These are phyloP conservation scores for Saururus chinensis DNA, from an alignment of 164 flowering plant genomes.

Conservation along the genomic window DNA sequence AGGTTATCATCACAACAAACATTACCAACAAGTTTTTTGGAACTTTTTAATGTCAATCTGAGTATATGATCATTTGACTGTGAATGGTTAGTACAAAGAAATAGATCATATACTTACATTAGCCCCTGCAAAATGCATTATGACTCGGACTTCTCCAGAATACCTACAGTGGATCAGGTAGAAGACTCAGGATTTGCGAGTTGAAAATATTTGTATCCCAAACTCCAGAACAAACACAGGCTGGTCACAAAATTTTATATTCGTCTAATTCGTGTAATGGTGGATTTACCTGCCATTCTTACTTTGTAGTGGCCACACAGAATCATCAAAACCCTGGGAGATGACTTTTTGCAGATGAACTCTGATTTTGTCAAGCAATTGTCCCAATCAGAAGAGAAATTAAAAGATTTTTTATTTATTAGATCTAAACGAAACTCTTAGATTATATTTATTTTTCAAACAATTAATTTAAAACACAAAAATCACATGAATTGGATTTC, in stretches of 20 bases:
- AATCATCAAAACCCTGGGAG: conserved; percentile 67
- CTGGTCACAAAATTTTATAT: background rate
- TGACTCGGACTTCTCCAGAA: conserved; percentile 76
- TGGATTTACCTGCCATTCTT: conserved; percentile 52
- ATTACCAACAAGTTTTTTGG: background rate
- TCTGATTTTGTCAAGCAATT: conserved; percentile 22
- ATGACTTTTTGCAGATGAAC: conserved; percentile 70
- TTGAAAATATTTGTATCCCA: too few relatives aligned
- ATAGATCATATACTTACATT: conserved; percentile 27
- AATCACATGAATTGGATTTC: too few relatives aligned
- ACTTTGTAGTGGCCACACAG: conserved; percentile 56
- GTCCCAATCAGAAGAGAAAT: background rate
- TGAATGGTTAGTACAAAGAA: too few relatives aligned
- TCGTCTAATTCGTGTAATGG: background rate
- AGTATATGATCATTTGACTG: background rate
- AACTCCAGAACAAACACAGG: background rate
- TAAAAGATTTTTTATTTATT: too few relatives aligned
- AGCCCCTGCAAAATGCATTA: conserved; percentile 55
- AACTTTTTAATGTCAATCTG: background rate
- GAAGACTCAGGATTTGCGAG: background rate
- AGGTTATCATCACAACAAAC: conserved; percentile 6
- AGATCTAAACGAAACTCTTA: too few relatives aligned
- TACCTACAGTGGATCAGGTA: conserved; percentile 27
- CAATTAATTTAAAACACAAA: too few relatives aligned
- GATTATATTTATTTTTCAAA: too few relatives aligned